Evolutionary conservation across 176 grass and related monocot genomes (phyloP).

Genomic region (Oryza nivara): DNA sequence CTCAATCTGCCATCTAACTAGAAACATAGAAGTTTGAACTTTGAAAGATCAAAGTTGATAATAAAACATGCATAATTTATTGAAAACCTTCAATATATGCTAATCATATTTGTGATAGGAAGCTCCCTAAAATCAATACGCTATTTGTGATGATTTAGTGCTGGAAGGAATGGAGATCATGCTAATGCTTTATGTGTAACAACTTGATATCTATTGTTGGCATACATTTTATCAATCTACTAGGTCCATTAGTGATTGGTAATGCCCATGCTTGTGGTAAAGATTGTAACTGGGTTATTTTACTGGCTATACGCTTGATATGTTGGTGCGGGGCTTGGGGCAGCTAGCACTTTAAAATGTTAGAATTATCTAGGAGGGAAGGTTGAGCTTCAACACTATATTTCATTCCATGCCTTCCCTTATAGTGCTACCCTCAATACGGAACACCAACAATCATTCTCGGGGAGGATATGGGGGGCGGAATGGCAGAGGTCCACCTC

Average conservation of each 20-base stretch:
- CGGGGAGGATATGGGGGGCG: conserved; percentile 72
- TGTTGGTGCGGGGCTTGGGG: not conserved
- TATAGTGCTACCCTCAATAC: conserved; percentile 73
- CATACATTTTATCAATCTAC: conserved; percentile 8
- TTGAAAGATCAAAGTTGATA: conserved; percentile 13
- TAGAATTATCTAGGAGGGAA: conserved; percentile 30
- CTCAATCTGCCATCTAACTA: not conserved
- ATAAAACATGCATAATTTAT: not conserved
- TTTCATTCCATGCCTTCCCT: conserved; percentile 31
- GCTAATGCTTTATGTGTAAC: conserved; percentile 7
- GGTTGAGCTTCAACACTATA: conserved; percentile 8
- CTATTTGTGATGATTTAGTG: not conserved
- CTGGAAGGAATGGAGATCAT: not conserved
- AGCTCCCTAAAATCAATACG: not conserved
- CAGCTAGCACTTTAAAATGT: conserved; percentile 24
- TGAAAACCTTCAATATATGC: not conserved
- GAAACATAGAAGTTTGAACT: not conserved
- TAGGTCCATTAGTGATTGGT: not conserved
- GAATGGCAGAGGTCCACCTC: conserved; percentile 78
- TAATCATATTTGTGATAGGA: not conserved
- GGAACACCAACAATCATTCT: conserved; percentile 70
- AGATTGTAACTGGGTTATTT: conserved; percentile 30
- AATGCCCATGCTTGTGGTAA: not conserved
- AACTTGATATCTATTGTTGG: not conserved
- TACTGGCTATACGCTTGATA: conserved; percentile 21